These are phyloP conservation scores for Apiospora aurea DNA, from an alignment of 2,329 filamentous ascomycete species.

Conservation along the genomic window DNA sequence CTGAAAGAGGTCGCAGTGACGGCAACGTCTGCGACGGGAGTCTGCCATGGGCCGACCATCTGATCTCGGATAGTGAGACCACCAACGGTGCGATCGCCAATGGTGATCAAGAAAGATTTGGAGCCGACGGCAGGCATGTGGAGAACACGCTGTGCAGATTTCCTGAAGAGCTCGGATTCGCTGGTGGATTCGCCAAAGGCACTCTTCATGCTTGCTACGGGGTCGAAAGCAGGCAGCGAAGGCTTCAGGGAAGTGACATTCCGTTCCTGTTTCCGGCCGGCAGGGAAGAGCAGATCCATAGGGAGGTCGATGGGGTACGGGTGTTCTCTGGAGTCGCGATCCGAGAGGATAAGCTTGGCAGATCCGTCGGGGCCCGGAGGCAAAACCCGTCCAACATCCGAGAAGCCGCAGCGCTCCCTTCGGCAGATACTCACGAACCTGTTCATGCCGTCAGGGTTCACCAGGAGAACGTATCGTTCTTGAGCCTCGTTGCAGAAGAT, in stretches of 20 bases:
- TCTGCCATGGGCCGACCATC: slow-evolving; percentile 97
- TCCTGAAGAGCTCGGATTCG: slow-evolving; percentile 58
- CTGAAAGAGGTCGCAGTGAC: slow-evolving; percentile 87
- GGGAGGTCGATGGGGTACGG: slow-evolving; percentile 30
- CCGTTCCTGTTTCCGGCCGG: slow-evolving; percentile 26
- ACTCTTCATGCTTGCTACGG: slow-evolving; percentile 67
- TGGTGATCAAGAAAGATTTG: slow-evolving; percentile 96
- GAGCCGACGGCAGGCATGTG: slow-evolving; percentile 91
- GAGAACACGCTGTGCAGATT: slow-evolving; percentile 83
- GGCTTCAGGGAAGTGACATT: slow-evolving; percentile 33
- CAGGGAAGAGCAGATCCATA: slow-evolving; percentile 30
- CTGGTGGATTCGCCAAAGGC: slow-evolving; percentile 62
- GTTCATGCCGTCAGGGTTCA: slow-evolving; percentile 82
- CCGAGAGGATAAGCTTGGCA: slow-evolving; percentile 73
- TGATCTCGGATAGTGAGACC: slow-evolving; percentile 90
- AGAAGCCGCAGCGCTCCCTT: slow-evolving; percentile 90
- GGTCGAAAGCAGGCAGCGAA: slow-evolving; percentile 65
- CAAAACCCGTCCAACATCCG: slow-evolving; percentile 82
- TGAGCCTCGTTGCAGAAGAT: slow-evolving; percentile 99
- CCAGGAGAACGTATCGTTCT: slow-evolving; percentile 91
- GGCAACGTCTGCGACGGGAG: slow-evolving; percentile 90
- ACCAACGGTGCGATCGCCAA: slow-evolving; percentile 90
- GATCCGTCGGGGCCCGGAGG: slow-evolving; percentile 67
- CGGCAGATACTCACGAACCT: slow-evolving; percentile 72
- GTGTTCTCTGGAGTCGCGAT: slow-evolving; percentile 32